A percentile compares a stretch with the other conserved stretches of the same genome.
These are phyloP conservation scores for Parasarocladium wereldwijsianum DNA, from an alignment of 2,329 filamentous ascomycete species.

Conservation along the genomic window DNA sequence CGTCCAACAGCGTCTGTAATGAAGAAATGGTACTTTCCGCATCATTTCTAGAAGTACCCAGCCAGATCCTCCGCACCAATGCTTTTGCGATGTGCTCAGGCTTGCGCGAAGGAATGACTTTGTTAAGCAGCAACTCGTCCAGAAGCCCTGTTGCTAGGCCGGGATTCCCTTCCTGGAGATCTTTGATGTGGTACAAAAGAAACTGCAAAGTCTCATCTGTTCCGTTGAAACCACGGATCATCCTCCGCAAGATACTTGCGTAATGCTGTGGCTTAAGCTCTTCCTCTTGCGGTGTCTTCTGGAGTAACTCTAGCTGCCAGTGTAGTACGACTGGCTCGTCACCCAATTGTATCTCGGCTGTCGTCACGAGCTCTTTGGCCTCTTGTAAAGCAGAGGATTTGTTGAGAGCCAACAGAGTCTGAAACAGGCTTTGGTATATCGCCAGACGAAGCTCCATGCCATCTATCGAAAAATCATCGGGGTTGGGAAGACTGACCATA, in stretches of 20 bases:
- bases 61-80: conserved; percentile 53
- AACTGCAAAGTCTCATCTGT: conserved; percentile 50
- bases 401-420: conserved; percentile 33
- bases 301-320: conserved; percentile 53
- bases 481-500: conserved; percentile 37
- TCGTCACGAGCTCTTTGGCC: conserved; percentile 40
- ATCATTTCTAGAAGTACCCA: conserved; percentile 35
- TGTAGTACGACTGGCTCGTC: conserved; percentile 51
- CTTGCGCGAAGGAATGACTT: conserved; percentile 34
- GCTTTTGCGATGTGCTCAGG: conserved; percentile 52
- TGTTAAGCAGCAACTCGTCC: conserved; percentile 46
- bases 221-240: conserved; percentile 45
- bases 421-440: conserved; percentile 50
- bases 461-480: conserved; percentile 41
- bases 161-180: conserved; percentile 41
- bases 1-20: conserved; percentile 11
- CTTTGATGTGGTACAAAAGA: conserved; percentile 53
- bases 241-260: conserved; percentile 37
- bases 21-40: conserved; percentile 9
- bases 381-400: conserved; percentile 28
- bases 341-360: conserved; percentile 48
- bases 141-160: conserved; percentile 35
- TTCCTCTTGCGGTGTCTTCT: conserved; percentile 25
- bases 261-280: conserved; percentile 33
- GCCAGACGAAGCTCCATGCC: conserved; percentile 49